A percentile compares a stretch with the other conserved stretches of the same genome.
phyloP scores from a whole-genome alignment of 2,329 filamentous ascomycete genomes.

The Phialocephala subalpina region DNA sequence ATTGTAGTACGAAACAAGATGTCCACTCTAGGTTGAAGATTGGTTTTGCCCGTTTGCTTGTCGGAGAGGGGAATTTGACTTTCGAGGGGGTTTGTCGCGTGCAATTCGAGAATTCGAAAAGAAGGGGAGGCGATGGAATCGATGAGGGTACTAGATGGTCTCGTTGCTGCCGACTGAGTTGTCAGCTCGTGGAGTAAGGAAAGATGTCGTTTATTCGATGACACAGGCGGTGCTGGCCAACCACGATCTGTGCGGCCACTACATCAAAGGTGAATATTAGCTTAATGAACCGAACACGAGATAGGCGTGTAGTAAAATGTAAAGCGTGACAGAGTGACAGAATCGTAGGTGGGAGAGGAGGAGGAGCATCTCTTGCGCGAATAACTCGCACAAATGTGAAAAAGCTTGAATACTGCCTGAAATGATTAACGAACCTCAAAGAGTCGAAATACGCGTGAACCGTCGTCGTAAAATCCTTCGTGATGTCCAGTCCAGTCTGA shows the following conservation, averaged over 20 bases:
- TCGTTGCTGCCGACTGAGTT: conserved; percentile 30
- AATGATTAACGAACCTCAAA: conserved; percentile 30
- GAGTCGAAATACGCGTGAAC: conserved; percentile 26
- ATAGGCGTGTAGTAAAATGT: conserved; percentile 22
- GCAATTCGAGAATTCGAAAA: conserved; percentile 15
- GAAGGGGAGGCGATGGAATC: conserved; percentile 1
- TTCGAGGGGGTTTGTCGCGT: conserved; percentile 8
- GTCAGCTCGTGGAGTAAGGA: conserved; percentile 33
- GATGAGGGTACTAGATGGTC: background rate
- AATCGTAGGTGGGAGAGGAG: conserved; percentile 13
- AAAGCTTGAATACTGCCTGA: conserved; percentile 22
- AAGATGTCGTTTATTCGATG: conserved; percentile 38
- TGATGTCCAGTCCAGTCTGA: conserved; percentile 23
- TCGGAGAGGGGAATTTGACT: background rate
- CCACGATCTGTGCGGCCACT: conserved; percentile 31
- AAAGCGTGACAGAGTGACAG: conserved; percentile 3
- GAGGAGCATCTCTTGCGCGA: conserved; percentile 32
- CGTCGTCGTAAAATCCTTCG: conserved; percentile 22
- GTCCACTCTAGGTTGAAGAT: conserved; percentile 12
- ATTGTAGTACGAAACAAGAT: conserved; percentile 17
- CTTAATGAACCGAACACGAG: conserved; percentile 22
- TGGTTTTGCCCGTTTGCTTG: conserved; percentile 7
- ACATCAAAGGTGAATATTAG: conserved; percentile 31
- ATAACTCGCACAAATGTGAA: conserved; percentile 23
- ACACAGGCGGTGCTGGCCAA: conserved; percentile 37